These are phyloP conservation scores for Russula virescens DNA, from an alignment of 768 basidiomycete species.

Conservation along the genomic window DNA sequence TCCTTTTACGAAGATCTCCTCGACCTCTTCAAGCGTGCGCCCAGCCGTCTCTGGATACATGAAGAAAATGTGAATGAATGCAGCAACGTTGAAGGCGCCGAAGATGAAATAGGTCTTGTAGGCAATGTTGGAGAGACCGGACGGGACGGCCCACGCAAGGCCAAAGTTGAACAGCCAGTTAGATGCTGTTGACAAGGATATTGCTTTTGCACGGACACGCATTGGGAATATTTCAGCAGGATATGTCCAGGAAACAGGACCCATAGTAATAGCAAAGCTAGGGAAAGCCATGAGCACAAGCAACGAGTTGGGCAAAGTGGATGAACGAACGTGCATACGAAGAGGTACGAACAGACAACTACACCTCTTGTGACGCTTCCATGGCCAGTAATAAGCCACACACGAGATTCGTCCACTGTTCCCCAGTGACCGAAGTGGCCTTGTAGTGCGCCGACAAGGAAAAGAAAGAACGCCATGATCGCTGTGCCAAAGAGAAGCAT, in stretches of 20 bases:
- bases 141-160: slow-evolving; percentile 59
- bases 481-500: slow-evolving; percentile 62
- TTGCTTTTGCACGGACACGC: slow-evolving; percentile 39
- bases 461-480: slow-evolving; percentile 72
- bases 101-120: slow-evolving; percentile 79
- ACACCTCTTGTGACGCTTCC: slow-evolving; percentile 56
- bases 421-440: slow-evolving; percentile 63
- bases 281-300: background rate
- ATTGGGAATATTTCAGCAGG: slow-evolving; percentile 39
- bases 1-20: slow-evolving; percentile 68
- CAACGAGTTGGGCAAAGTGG: background rate
- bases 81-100: slow-evolving; percentile 69
- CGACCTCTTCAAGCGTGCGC: slow-evolving; percentile 70
- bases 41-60: slow-evolving; percentile 77
- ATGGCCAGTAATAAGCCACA: slow-evolving; percentile 60
- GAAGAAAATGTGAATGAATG: slow-evolving; percentile 66
- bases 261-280: slow-evolving; percentile 51
- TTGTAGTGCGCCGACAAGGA: slow-evolving; percentile 72
- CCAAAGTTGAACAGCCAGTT: slow-evolving; percentile 45
- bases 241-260: slow-evolving; percentile 61
- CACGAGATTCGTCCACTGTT: slow-evolving; percentile 33
- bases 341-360: slow-evolving; percentile 74
- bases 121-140: slow-evolving; percentile 58
- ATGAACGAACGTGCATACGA: slow-evolving; percentile 46
- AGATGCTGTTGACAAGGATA: slow-evolving; percentile 36